phyloP scores from a whole-genome alignment of 805 yeast species.

The Candida yuanshanica region DNA sequence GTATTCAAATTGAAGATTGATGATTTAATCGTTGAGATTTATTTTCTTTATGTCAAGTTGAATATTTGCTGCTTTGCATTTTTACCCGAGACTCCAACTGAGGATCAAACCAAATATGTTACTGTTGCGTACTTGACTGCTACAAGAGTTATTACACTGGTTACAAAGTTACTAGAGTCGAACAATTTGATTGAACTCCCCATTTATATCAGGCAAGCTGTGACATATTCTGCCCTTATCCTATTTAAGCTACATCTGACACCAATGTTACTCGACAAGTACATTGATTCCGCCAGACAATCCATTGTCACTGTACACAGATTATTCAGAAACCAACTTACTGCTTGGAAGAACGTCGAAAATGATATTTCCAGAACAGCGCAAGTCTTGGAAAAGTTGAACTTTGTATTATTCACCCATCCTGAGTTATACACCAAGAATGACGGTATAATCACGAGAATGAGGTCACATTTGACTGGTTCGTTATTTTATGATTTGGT shows the following conservation, averaged over 20 bases:
- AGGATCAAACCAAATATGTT: slow-evolving; percentile 80
- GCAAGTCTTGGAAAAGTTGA: slow-evolving; percentile 80
- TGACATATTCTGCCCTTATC: slow-evolving; percentile 71
- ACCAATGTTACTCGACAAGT: slow-evolving; percentile 57
- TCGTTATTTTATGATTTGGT: slow-evolving; percentile 87
- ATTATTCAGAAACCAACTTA: slow-evolving; percentile 75
- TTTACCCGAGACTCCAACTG: slow-evolving; percentile 82
- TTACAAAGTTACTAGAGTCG: slow-evolving; percentile 63
- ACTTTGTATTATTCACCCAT: slow-evolving; percentile 79
- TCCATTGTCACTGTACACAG: slow-evolving; percentile 91
- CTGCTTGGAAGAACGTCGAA: slow-evolving; percentile 83
- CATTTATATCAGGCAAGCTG: slow-evolving; percentile 80
- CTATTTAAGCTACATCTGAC: slow-evolving; percentile 79
- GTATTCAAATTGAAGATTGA: slow-evolving; percentile 62
- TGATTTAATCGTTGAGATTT: slow-evolving; percentile 67
- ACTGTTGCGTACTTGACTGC: slow-evolving; percentile 76
- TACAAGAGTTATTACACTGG: slow-evolving; percentile 73
- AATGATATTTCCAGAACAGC: slow-evolving; percentile 91
- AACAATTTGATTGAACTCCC: slow-evolving; percentile 79
- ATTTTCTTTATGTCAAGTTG: slow-evolving; percentile 69
- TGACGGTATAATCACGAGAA: slow-evolving; percentile 73
- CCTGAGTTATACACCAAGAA: slow-evolving; percentile 74
- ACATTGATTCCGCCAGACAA: slow-evolving; percentile 84
- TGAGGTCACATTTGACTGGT: slow-evolving; percentile 90
- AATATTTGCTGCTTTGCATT: slow-evolving; percentile 88